Evolutionary conservation across 257 asterid genomes (phyloP).

Genomic region (Solanum verrucosum): DNA sequence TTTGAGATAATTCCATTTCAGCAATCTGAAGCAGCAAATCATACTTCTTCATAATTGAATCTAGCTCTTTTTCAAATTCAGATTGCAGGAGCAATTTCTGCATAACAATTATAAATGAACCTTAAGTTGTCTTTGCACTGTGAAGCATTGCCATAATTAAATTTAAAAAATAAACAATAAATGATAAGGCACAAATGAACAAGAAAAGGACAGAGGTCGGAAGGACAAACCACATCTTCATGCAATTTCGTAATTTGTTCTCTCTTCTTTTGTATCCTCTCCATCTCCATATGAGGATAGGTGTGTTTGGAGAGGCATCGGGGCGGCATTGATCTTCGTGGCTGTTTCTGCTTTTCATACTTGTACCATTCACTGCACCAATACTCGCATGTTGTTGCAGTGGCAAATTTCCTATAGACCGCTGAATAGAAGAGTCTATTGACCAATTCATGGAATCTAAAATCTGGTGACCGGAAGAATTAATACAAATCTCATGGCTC

Average conservation of each 20-base stretch:
- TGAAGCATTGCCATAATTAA: not conserved
- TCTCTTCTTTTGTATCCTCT: constrained; percentile 27
- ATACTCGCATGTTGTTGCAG: not conserved
- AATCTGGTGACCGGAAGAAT: not conserved
- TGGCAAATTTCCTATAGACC: not conserved
- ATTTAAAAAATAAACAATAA: not conserved
- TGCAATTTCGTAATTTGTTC: constrained; percentile 20
- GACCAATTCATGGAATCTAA: not conserved
- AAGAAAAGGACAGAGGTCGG: not conserved
- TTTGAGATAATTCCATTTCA: constrained; percentile 5
- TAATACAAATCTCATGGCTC: not conserved
- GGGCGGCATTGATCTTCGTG: not conserved
- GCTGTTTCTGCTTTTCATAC: not conserved
- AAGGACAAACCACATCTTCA: constrained; percentile 37
- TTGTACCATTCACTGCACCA: not conserved
- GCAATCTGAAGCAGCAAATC: constrained; percentile 15
- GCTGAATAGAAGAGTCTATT: constrained; percentile 2
- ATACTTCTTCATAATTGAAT: constrained; percentile 20
- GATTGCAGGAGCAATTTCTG: constrained; percentile 29
- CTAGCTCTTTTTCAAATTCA: constrained; percentile 31
- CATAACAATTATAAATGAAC: not conserved
- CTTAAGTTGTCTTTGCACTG: not conserved
- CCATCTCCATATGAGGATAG: constrained; percentile 25
- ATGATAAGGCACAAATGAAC: not conserved
- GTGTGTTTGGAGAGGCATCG: constrained; percentile 7